Evolutionary conservation across 2,329 filamentous ascomycete species (phyloP).

Genomic region (Fusarium solani-melongenae): DNA sequence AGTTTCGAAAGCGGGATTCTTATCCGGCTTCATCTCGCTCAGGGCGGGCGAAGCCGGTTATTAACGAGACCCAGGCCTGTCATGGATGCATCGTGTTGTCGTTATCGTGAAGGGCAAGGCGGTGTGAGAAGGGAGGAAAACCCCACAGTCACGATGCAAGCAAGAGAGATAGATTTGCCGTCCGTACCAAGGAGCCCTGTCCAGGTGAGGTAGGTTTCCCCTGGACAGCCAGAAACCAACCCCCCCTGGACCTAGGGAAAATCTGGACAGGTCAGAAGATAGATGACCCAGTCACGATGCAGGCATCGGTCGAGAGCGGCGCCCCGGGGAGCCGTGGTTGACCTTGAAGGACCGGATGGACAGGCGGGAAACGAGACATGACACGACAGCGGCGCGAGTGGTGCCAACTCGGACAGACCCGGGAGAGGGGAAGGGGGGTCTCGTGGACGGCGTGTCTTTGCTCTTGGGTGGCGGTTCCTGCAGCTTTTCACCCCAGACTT

Average conservation of each 20-base stretch:
- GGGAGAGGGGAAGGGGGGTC: constrained; percentile 32
- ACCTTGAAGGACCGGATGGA: constrained; percentile 8
- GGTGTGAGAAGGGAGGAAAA: constrained; percentile 37
- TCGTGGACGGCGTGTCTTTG: constrained; percentile 35
- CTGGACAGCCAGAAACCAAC: background rate
- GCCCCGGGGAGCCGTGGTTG: constrained; percentile 14
- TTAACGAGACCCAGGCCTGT: background rate
- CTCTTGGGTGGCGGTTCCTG: constrained; percentile 41
- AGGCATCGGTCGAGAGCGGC: constrained; percentile 39
- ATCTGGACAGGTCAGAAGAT: constrained; percentile 26
- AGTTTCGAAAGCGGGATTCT: constrained; percentile 41
- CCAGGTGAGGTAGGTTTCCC: background rate
- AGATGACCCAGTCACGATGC: constrained; percentile 35
- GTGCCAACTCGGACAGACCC: constrained; percentile 45
- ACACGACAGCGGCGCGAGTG: constrained; percentile 37
- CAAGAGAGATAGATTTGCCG: constrained; percentile 7
- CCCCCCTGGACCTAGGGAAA: constrained; percentile 10
- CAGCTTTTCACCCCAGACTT: constrained; percentile 36
- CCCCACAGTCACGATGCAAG: constrained; percentile 30
- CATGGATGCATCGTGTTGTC: constrained; percentile 18
- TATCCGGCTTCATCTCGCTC: constrained; percentile 19
- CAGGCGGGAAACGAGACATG: constrained; percentile 27
- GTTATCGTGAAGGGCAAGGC: constrained; percentile 36
- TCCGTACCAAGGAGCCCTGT: background rate
- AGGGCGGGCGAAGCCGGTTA: constrained; percentile 39